Base-by-base conservation (phyloP, 257 asterid species). In the Solanum clarkiae region DNA sequence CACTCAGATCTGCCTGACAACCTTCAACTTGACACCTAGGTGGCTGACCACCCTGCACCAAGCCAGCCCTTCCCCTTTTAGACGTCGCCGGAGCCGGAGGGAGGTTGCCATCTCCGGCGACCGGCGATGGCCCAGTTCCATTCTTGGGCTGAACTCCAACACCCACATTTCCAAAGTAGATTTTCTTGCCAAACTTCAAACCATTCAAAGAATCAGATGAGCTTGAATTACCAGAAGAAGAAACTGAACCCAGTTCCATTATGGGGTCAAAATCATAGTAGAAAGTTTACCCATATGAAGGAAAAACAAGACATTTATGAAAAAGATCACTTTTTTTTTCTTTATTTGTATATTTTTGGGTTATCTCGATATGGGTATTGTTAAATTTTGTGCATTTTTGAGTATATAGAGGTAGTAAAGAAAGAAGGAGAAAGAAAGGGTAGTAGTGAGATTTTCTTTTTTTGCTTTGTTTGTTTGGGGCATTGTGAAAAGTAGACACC, bases 21-120 rank as follows among this genome's bases (percentile, higher is more conserved):
- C 99, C 99, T 92, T 95, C 98, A 88, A 96, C 99, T 86, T 94
- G 99, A 69, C 99, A 96, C 89, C 94, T 89, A 1, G 97, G 97
- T 56, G 94, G 94, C 90, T 91, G 98, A 18, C 92, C 92, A 11
- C 93, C 93, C 63, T 86, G 93, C 63, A 71, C 89, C 74, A 72
- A 70, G 86, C 89, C 79, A 70, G 87, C 82, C 91, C 98, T 86
- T 83, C 93, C 97, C 82, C 91, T 95, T 91, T 90, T 93, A 20
- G 93, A 90, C 86, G 95, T 93, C 29, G 92, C 88, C 15, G 90
- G 90, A 10, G 89, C 88, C 16, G 93, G 90, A 5, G 83, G 81
- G 81, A 56, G 40, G 42, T 88, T 84, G 29, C 71, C 85, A 6
- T 49, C 80, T 49, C 56, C 77, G 17, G 60, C 29, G 65, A 44